phyloP scores from a whole-genome alignment of 257 asterid genomes.

The Pogostemon cablin region DNA sequence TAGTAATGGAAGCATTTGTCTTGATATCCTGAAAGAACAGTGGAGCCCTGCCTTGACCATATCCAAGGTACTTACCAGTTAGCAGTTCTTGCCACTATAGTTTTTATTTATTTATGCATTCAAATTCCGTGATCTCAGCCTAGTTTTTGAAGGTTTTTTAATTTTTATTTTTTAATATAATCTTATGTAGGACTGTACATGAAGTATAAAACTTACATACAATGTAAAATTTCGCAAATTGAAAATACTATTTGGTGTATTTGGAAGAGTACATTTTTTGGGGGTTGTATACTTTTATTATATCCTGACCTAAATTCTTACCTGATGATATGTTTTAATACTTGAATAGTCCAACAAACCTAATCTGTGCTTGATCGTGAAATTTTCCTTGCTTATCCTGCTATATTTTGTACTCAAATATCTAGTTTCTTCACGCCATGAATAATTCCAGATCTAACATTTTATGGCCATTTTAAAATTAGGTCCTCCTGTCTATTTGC shows the following conservation, averaged over 20 bases:
- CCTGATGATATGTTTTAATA: neutral
- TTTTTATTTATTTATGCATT: neutral
- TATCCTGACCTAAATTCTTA: neutral
- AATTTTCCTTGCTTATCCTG: neutral
- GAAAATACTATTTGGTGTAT: too few relatives aligned
- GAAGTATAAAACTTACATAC: too few relatives aligned
- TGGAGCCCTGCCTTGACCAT: constrained; percentile 85
- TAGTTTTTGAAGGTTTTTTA: too few relatives aligned
- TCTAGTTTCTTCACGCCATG: neutral
- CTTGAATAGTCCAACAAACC: neutral
- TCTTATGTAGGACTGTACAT: too few relatives aligned
- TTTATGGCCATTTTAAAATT: neutral
- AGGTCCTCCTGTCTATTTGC: constrained; percentile 71
- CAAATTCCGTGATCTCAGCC: neutral
- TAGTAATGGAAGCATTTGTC: constrained; percentile 80
- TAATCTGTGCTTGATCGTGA: neutral
- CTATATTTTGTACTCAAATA: neutral
- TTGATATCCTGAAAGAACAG: constrained; percentile 75
- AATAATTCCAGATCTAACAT: neutral
- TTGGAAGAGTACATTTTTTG: too few relatives aligned
- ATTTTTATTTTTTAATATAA: too few relatives aligned
- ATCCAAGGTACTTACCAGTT: constrained; percentile 53
- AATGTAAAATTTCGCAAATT: too few relatives aligned
- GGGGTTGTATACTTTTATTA: neutral
- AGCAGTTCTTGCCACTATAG: neutral